Evolutionary conservation across 2,329 filamentous ascomycete species (phyloP).

Genomic region (Clonostachys chloroleuca): DNA sequence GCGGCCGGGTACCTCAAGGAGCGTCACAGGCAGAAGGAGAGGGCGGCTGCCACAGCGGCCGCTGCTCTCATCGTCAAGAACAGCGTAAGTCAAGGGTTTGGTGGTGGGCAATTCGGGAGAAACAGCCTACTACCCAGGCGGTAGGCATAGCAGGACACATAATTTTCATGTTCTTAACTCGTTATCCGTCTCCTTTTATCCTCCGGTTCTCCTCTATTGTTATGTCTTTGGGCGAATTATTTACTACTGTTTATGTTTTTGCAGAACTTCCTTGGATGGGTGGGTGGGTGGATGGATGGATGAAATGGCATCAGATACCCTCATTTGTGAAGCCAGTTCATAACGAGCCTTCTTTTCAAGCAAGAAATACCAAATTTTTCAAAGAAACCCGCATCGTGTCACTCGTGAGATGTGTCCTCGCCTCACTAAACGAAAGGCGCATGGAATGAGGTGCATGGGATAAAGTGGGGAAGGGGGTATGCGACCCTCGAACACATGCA

Average conservation of each 20-base stretch:
- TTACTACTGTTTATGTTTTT: background rate
- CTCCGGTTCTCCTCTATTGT: background rate
- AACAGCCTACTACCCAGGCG: conserved; percentile 39
- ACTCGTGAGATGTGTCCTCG: no score
- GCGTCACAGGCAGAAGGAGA: conserved; percentile 87
- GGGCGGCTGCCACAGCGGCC: conserved; percentile 82
- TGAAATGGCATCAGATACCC: conserved; percentile 20
- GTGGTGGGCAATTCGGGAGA: conserved; percentile 33
- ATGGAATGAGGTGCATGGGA: no score
- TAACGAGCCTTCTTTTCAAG: no score
- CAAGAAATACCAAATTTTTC: no score
- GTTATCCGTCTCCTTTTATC: no score
- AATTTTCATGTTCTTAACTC: no score
- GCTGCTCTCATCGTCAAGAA: conserved; percentile 94
- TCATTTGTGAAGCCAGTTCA: conserved; percentile 2
- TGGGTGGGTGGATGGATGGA: conserved; percentile 3
- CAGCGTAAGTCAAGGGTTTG: conserved; percentile 64
- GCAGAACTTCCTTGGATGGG: background rate
- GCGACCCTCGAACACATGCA: no score
- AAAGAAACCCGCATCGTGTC: no score
- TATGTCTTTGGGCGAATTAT: background rate
- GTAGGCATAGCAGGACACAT: conserved; percentile 12
- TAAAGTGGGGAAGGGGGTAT: no score
- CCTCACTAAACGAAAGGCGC: no score
- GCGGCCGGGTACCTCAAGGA: conserved; percentile 84